A percentile compares a stretch with the other conserved stretches of the same genome.
phyloP scores from a whole-genome alignment of 2,329 filamentous ascomycete genomes.

The Neonectria neomacrospora region DNA sequence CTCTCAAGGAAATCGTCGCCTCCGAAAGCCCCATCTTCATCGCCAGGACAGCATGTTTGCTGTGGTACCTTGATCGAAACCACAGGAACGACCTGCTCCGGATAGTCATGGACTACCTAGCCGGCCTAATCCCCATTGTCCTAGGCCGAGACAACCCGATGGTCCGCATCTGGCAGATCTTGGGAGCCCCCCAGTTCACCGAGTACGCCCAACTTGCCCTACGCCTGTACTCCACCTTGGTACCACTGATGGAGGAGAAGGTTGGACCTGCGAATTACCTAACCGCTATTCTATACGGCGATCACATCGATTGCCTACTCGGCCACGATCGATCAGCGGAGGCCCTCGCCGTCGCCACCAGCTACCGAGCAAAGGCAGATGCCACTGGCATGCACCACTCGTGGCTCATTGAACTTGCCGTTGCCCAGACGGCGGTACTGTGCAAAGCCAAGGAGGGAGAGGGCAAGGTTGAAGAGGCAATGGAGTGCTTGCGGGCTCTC shows the following conservation, averaged over 20 bases:
- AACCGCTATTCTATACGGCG: constrained; percentile 49
- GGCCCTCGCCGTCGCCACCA: constrained; percentile 44
- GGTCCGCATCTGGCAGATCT: constrained; percentile 46
- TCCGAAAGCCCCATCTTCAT: constrained; percentile 50
- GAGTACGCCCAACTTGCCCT: constrained; percentile 49
- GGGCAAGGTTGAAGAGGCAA: constrained; percentile 46
- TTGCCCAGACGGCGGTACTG: constrained; percentile 47
- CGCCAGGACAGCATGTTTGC: constrained; percentile 48
- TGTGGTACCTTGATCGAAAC: constrained; percentile 51
- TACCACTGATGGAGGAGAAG: constrained; percentile 47
- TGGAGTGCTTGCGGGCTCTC: constrained; percentile 44
- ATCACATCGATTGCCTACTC: constrained; percentile 50
- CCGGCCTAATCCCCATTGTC: constrained; percentile 45
- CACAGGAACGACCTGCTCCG: constrained; percentile 48
- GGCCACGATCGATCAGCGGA: constrained; percentile 42
- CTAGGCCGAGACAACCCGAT: constrained; percentile 46
- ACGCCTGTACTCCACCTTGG: constrained; percentile 46
- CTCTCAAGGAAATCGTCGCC: constrained; percentile 48
- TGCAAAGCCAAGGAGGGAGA: constrained; percentile 46
- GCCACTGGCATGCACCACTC: constrained; percentile 44
- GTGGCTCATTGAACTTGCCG: constrained; percentile 48
- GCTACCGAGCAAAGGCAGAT: constrained; percentile 46
- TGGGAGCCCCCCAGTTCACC: constrained; percentile 47
- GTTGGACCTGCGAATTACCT: constrained; percentile 49
- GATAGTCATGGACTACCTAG: constrained; percentile 48